Evolutionary conservation across 208 protist genomes (phyloP), one percentile per base, ranked within the genome.

Genomic region (Entamoeba histolytica): DNA sequence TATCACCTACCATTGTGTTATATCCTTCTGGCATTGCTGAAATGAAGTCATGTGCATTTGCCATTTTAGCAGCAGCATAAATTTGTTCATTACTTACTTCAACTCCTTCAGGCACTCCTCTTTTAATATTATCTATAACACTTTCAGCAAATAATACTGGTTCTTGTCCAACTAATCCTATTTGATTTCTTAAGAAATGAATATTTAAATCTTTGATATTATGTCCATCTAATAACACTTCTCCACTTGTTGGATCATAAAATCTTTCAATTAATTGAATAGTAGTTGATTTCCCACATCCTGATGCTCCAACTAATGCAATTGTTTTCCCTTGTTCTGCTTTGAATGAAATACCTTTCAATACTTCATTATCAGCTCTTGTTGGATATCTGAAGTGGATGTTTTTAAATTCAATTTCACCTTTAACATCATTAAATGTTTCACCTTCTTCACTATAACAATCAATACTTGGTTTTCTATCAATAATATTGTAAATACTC

Each of bases 291-390:
- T n/a, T n/a, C n/a, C n/a, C n/a, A n/a, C n/a, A n/a, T n/a, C n/a
- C 97, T 6, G 97, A 98, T 5, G 97, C 96, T 0, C 97, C 97
- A 47, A 98, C 97, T 95, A 98, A 97, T 91, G 97, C 97, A 17
- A 98, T 96, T 6, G 95, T 97, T 93, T 95, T 96, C 0, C 97
- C 97, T 19, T 19, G 61, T 78, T 78, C 61, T 19, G n/a, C n/a
- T 31, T 35, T 31, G 5, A 31, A 35, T 78, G 61, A 78, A 35
- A 78, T 78, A n/a, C 61, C 61, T 19, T 31, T 78, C 61, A 78
- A 78, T 78, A 78, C 15, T 35, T 31, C 4, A 12, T 49, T 91
- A 4, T 91, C 7, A 49, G n/a, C 8, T 78, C 61, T 78, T 49
- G 23, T 91, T 39, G 73, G 73, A 49, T 91, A 91, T 91, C 31